Conservation (phyloP, 768 basidiomycete genomes). For the Leccinellum albellum region DNA sequence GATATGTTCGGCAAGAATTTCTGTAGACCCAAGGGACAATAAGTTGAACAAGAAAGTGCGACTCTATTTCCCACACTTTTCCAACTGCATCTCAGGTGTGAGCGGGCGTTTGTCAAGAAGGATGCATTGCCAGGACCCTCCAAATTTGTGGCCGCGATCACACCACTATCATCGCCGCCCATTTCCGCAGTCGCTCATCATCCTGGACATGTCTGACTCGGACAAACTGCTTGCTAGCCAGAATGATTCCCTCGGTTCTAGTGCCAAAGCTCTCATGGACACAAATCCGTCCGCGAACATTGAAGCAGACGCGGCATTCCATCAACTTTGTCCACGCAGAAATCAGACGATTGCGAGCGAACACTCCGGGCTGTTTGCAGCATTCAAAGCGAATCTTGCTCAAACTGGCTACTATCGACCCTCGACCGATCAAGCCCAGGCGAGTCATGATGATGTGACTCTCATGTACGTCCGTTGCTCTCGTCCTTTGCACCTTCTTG, state of each 20-base stretch:
- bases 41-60: too few relatives aligned
- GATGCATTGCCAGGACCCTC: too few relatives aligned
- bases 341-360: neutral
- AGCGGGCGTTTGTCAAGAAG: too few relatives aligned
- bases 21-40: too few relatives aligned
- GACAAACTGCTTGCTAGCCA: neutral
- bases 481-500: neutral
- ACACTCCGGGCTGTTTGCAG: conserved; percentile 27
- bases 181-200: neutral
- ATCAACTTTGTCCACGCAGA: neutral
- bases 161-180: neutral
- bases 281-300: neutral
- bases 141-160: neutral
- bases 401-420: conserved; percentile 52
- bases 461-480: conserved; percentile 48
- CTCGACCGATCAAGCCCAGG: conserved; percentile 24
- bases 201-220: neutral
- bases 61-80: too few relatives aligned
- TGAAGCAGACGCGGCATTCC: neutral
- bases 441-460: conserved; percentile 64
- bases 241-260: neutral
- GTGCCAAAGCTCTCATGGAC: neutral
- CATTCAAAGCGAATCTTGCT: conserved; percentile 51
- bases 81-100: too few relatives aligned
- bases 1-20: too few relatives aligned